Evolutionary conservation across 768 basidiomycete genomes (phyloP).

Genomic region (Amanita phalloides): DNA sequence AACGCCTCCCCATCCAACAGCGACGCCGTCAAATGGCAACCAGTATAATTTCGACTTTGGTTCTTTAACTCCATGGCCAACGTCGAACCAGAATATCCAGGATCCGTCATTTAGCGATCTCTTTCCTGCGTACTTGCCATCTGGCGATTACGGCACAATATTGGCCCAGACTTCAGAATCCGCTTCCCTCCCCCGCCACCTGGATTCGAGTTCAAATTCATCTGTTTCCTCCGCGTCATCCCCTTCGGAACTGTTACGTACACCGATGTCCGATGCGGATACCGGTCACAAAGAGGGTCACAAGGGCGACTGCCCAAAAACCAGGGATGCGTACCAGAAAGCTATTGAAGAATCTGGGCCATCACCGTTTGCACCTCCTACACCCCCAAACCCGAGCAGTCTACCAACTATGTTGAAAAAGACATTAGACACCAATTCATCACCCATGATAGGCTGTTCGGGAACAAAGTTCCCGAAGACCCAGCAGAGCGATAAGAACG

Average conservation of each 20-base stretch:
- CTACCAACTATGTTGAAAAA: constrained; percentile 19
- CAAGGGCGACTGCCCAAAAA: constrained; percentile 37
- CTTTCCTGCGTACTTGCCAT: constrained; percentile 14
- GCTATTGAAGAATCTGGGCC: constrained; percentile 43
- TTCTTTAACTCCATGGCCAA: constrained; percentile 33
- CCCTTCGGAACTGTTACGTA: constrained; percentile 10
- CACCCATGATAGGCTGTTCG: constrained; percentile 52
- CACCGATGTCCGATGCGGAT: background rate
- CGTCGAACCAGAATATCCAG: constrained; percentile 16
- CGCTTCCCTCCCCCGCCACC: constrained; percentile 7
- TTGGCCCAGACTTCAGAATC: background rate
- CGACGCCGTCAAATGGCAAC: constrained; percentile 12
- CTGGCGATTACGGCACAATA: background rate
- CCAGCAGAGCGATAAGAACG: constrained; percentile 56
- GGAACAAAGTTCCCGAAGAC: constrained; percentile 63
- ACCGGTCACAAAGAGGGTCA: background rate
- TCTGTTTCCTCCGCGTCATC: constrained; percentile 33
- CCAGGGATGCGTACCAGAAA: constrained; percentile 36
- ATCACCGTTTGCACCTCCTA: constrained; percentile 43
- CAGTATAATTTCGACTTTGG: constrained; percentile 38
- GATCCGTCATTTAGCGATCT: constrained; percentile 37
- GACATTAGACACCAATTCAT: constrained; percentile 30
- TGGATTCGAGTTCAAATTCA: constrained; percentile 13
- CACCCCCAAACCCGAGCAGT: constrained; percentile 15
- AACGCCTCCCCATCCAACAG: constrained; percentile 13